These are phyloP conservation scores for Talaromyces wortmannii DNA, from an alignment of 495 filamentous ascomycete genomes.

Conservation along the genomic window DNA sequence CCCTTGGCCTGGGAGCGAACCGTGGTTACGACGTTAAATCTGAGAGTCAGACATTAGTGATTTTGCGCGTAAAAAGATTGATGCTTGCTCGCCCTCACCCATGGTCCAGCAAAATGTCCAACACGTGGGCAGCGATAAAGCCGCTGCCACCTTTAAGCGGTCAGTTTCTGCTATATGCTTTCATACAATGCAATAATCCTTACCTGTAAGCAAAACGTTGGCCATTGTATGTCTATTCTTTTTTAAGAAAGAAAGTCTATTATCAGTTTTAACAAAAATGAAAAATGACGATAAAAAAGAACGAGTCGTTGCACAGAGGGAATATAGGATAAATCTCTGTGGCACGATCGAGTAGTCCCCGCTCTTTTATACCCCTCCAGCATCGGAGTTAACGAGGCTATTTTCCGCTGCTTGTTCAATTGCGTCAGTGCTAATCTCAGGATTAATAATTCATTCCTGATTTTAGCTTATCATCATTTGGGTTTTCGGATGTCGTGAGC, in stretches of 20 bases:
- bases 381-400: too few relatives aligned
- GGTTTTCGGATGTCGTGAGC: too few relatives aligned
- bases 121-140: slow-evolving; percentile 74
- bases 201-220: slow-evolving; percentile 38
- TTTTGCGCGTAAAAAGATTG: not conserved
- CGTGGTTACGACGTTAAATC: slow-evolving; percentile 73
- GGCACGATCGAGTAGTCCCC: too few relatives aligned
- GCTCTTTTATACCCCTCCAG: too few relatives aligned
- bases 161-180: not conserved
- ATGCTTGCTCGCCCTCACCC: slow-evolving; percentile 25
- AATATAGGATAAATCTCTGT: too few relatives aligned
- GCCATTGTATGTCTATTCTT: slow-evolving; percentile 18
- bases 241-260: not conserved
- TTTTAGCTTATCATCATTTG: too few relatives aligned
- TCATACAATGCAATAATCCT: not conserved
- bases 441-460: too few relatives aligned
- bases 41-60: slow-evolving; percentile 10
- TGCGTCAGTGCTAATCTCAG: too few relatives aligned
- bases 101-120: slow-evolving; percentile 64
- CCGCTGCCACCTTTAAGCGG: slow-evolving; percentile 49
- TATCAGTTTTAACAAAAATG: too few relatives aligned
- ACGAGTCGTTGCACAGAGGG: too few relatives aligned
- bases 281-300: too few relatives aligned
- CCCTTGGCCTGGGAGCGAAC: slow-evolving; percentile 79
- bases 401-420: too few relatives aligned